These are phyloP conservation scores for Plenodomus biglobosus DNA, from an alignment of 2,329 filamentous ascomycete genomes.

Conservation along the genomic window DNA sequence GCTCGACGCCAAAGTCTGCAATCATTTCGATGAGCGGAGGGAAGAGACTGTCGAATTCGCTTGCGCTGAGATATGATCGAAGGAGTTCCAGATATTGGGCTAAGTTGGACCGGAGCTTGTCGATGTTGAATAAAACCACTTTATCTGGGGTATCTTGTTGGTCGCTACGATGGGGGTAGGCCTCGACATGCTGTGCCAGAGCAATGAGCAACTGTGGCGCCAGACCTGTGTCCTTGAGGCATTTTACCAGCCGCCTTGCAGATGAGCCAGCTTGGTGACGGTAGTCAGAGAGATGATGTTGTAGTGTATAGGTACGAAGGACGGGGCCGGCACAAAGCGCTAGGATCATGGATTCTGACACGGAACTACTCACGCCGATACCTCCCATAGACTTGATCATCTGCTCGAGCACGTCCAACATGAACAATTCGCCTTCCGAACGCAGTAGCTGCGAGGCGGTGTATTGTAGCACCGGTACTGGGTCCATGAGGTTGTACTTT, in stretches of 20 bases:
- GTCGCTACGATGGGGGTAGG: constrained; percentile 75
- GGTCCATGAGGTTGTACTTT: constrained; percentile 80
- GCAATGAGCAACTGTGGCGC: constrained; percentile 84
- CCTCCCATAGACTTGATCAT: constrained; percentile 92
- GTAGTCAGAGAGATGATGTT: constrained; percentile 74
- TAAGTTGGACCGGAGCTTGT: constrained; percentile 84
- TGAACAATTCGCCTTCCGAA: constrained; percentile 78
- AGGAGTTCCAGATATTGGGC: constrained; percentile 88
- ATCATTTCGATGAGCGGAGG: constrained; percentile 76
- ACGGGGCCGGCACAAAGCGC: constrained; percentile 85
- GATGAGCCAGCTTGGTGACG: constrained; percentile 74
- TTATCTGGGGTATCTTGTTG: constrained; percentile 83
- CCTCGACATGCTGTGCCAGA: constrained; percentile 84
- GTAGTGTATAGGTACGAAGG: constrained; percentile 77
- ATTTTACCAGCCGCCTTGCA: constrained; percentile 76
- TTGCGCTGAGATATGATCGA: constrained; percentile 72
- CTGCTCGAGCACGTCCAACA: constrained; percentile 88
- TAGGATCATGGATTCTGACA: constrained; percentile 83
- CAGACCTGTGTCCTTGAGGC: constrained; percentile 74
- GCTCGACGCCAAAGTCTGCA: constrained; percentile 74
- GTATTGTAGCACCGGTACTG: constrained; percentile 84
- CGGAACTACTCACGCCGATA: constrained; percentile 81
- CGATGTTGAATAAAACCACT: constrained; percentile 80
- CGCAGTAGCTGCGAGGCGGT: constrained; percentile 78
- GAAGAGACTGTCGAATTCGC: constrained; percentile 76